Evolutionary conservation across 1,284 basidiomycete genomes (phyloP).

Genomic region (Xerocomus amazonicus): DNA sequence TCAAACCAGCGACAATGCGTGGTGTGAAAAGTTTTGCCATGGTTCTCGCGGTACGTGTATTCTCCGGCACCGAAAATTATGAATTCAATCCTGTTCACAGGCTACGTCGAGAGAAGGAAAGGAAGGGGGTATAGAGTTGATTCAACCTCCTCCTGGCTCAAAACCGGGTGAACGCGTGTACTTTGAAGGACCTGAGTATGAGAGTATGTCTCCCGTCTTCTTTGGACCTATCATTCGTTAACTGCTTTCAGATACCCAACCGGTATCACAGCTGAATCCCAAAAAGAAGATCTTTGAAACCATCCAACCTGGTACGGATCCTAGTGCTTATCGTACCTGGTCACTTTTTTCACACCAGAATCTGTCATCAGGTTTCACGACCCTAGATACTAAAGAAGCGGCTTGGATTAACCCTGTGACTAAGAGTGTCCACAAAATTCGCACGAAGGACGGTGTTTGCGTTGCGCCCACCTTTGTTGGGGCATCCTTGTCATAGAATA

Average conservation of each 20-base stretch:
- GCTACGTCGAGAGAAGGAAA: constrained; percentile 87
- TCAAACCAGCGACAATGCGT: constrained; percentile 94
- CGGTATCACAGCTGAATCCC: constrained; percentile 84
- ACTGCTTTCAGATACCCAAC: constrained; percentile 52
- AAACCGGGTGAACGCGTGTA: constrained; percentile 90
- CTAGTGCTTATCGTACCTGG: not conserved
- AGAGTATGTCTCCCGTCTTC: constrained; percentile 44
- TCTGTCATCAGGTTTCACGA: constrained; percentile 66
- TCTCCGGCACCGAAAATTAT: not conserved
- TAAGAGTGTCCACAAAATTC: constrained; percentile 78
- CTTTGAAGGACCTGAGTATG: constrained; percentile 85
- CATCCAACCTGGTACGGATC: constrained; percentile 73
- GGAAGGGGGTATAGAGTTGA: constrained; percentile 86
- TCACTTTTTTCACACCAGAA: constrained; percentile 4
- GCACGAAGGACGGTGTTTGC: constrained; percentile 82
- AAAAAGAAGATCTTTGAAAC: constrained; percentile 98
- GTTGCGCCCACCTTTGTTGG: constrained; percentile 79
- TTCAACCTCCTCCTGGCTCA: constrained; percentile 81
- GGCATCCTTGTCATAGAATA: constrained; percentile 77
- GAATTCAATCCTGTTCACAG: constrained; percentile 37
- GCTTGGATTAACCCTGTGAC: constrained; percentile 88
- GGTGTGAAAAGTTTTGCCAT: constrained; percentile 96
- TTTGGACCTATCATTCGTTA: not conserved
- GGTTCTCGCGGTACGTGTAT: constrained; percentile 77
- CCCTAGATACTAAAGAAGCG: constrained; percentile 81